These are phyloP conservation scores for Fistulifera solaris DNA, from an alignment of 108 stramenopile genomes.

Conservation along the genomic window DNA sequence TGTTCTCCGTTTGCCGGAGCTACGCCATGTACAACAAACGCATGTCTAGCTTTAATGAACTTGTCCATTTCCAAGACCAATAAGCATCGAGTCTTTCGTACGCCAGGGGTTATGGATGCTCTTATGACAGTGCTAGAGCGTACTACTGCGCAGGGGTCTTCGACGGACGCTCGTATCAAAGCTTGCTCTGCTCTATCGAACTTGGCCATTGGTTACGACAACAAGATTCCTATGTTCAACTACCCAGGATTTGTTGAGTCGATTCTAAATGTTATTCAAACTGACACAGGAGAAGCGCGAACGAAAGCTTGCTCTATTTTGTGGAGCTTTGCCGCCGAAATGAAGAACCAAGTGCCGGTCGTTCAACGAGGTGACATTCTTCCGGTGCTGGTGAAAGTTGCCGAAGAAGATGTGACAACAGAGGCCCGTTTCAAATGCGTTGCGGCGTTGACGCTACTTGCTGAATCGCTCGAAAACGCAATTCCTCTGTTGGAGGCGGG, in stretches of 20 bases:
- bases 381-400: constrained; percentile 72
- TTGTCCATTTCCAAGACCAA: constrained; percentile 81
- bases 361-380: constrained; percentile 82
- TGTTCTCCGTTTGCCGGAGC: constrained; percentile 62
- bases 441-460: constrained; percentile 77
- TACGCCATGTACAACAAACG: constrained; percentile 80
- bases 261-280: constrained; percentile 77
- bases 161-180: constrained; percentile 80
- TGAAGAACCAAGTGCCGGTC: constrained; percentile 89
- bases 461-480: constrained; percentile 81
- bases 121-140: constrained; percentile 79
- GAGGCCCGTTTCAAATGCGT: constrained; percentile 89
- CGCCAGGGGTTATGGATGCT: constrained; percentile 82
- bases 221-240: constrained; percentile 89
- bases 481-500: constrained; percentile 73
- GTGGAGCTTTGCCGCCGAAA: constrained; percentile 89
- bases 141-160: constrained; percentile 46
- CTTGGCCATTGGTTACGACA: constrained; percentile 86
- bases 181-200: constrained; percentile 84
- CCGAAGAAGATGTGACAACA: constrained; percentile 80
- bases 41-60: constrained; percentile 84
- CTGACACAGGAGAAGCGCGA: constrained; percentile 74
- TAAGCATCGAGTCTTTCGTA: constrained; percentile 81
- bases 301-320: constrained; percentile 88
- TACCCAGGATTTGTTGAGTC: constrained; percentile 84